Evolutionary conservation across 495 filamentous ascomycete genomes (phyloP), one percentile per base, ranked within the genome.

Genomic region (Penicillium daleae): DNA sequence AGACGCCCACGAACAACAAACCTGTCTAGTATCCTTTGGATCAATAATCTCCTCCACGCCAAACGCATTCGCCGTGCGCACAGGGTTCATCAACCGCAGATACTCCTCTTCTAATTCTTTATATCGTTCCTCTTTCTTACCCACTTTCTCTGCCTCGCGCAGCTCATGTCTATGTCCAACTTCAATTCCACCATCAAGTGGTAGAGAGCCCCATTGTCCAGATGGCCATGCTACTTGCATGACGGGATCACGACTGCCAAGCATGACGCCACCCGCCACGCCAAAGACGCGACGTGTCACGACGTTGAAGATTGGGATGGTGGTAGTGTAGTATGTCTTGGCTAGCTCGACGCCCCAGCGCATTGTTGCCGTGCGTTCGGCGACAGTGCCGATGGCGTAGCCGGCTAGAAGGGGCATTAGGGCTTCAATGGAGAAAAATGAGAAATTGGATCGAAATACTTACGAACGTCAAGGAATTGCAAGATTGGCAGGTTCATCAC

Each of bases 1-100:
- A 22, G 60, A 63, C 9, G 79, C 74, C 86, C 85, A 87, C 31
- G 78, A 74, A 53, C 75, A 79, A 42, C 83, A 83, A 24, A 87
- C 69, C 56, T 69, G 53, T n/a, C 86, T 71, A 17, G 85, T 89
- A 56, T 80, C 72, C 44, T 80, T 82, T 15, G 86, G 86, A 68
- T 88, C 86, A 59, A 87, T 84, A 24, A 88, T 86, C 68, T 89
- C 85, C 70, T 89, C 86, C 1, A 87, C 76, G 0, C 86, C 85
- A 68, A 89, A 89, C 6, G 84, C 80, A 74, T 87, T 87, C 12
- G 86, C 86, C 40, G 86, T 87, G 19, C 85, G 74, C 37, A 88
- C 84, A 0, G 86, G 86, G 60, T 87, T 89, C 85, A 87, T 89
- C 59, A 88, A 60, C 15, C 82, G 72, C 32, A 76, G 63, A 66